Base-by-base conservation (phyloP, 2,329 filamentous ascomycete genomes). In the Rasamsonia emersonii region DNA sequence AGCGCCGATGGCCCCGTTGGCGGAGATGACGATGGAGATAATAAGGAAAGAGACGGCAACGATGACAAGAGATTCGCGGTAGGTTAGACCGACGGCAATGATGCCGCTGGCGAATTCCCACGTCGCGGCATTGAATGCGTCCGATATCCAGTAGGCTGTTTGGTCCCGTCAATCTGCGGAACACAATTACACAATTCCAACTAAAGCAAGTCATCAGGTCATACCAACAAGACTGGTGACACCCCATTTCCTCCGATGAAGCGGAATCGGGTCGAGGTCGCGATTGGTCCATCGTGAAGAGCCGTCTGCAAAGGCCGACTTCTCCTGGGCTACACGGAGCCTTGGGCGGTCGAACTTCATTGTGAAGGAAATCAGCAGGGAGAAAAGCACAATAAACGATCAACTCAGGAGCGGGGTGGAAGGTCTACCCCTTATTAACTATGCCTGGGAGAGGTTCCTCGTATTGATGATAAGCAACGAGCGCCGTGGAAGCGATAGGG, bases 1-100 rank as follows among this genome's bases (percentile, higher is more conserved):
- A 10, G 59, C 57, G 18, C 61, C 64, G 28, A 76, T 65, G 9
- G 73, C 71, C 13, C 76, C 73, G 42, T 74, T 77, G 8, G 70
- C 60, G 9, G 71, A 69, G 25, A 79, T 78, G n/a, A 79, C 72
- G 25, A 74, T 62, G 20, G 65, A 68, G 24, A 73, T 65, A 35
- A 71, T 67, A 44, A 71, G 65, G 52, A 69, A 70, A 10, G 59
- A 62, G 11, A 69, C 49, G 10, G 67, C 66, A 18, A 70, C 63
- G 36, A 73, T 75, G 25, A 56, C 62, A 5, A 54, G 28, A 1
- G 49, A 49, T 30, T 77, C 73, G 28, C 64, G 59, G 61, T 70
- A 76, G 33, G 61, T 68, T 13, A 77, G 56, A 3, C 73, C 71
- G 15, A 70, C 60, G 8, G 64, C 58, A 8, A 70, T 53, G 36